phyloP scores from a whole-genome alignment of 306 rosid genomes.

The Carpinus fangiana region DNA sequence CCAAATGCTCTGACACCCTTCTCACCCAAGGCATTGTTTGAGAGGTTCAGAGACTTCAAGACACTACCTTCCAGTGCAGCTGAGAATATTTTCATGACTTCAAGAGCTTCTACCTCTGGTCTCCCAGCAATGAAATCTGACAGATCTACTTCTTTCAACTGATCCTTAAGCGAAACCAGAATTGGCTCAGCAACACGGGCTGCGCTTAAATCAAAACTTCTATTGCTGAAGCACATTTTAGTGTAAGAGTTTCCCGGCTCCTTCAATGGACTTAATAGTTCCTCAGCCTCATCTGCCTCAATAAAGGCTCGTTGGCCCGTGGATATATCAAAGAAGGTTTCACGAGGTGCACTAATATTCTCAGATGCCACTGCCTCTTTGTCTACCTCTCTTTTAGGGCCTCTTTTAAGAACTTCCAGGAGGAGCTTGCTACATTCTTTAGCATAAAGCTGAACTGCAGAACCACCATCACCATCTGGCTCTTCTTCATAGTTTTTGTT shows the following conservation, averaged over 20 bases:
- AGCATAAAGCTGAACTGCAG: conserved; percentile 97
- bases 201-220: conserved; percentile 75
- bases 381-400: conserved; percentile 41
- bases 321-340: conserved; percentile 75
- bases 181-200: conserved; percentile 71
- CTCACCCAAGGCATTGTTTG: conserved; percentile 90
- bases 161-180: conserved; percentile 64
- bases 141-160: conserved; percentile 76
- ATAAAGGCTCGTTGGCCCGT: conserved; percentile 71
- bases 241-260: conserved; percentile 74
- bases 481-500: conserved; percentile 62
- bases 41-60: conserved; percentile 71
- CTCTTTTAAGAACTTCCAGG: conserved; percentile 75
- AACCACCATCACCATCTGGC: conserved; percentile 97
- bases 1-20: conserved; percentile 88
- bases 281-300: conserved; percentile 75
- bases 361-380: conserved; percentile 37
- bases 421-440: conserved; percentile 86
- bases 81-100: conserved; percentile 77
- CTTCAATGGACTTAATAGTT: conserved; percentile 67
- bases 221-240: conserved; percentile 91
- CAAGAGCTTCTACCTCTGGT: conserved; percentile 77
- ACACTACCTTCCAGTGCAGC: conserved; percentile 66
- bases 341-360: conserved; percentile 27
- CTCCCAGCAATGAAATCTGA: conserved; percentile 90